Base-by-base conservation (phyloP, 2,329 filamentous ascomycete species). In the Aspergillus sp. region DNA sequence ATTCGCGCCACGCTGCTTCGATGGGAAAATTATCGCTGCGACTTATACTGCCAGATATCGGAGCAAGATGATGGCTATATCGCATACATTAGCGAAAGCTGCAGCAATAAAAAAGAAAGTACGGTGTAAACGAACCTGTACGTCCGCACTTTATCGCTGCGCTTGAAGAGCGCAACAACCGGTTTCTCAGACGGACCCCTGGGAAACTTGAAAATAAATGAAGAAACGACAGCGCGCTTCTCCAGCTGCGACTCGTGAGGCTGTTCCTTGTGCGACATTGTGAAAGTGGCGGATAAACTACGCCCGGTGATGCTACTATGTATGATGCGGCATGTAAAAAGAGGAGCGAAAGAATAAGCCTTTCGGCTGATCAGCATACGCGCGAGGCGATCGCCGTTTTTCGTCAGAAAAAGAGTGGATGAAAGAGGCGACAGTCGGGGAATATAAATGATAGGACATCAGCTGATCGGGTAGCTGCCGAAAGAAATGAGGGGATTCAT, bases 41-140 rank as follows among this genome's bases (percentile, higher is more conserved):
- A 3, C 88, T 83, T 54, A 90, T 83, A 57, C 80, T 83, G 39
- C 88, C 88, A 0, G 86, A 86, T 17, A 89, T 83, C 1, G 87
- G 84, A 0, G 85, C 86, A 53, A 86, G 81, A 68, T 83, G 68
- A 23, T 86, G 68, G 82, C 81, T 39, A 7, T 2, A 10, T 17
- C 54, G 32, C 41, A 50, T 23, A 44, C 3, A 23, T 49, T 30
- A 27, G 25, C 50, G 17, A 11, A 11, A 13, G 5, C 30, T 32
- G 10, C 30, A 36, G 30, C 30, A 11, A 7, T 19, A 13, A 19
- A 15, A 19, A 15, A 1, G 3, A n/a, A 44, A 41, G 6, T 55
- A 6, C 5, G 8, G 17, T 11, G n/a, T 3, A 15, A n/a, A 6
- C 10, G 5, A 63, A 88, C 85, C 75, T 81, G 66, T 90, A 90